Evolutionary conservation across 164 flowering plant genomes (phyloP), one percentile per base, ranked within the genome.

Genomic region (Buxus sempervirens): DNA sequence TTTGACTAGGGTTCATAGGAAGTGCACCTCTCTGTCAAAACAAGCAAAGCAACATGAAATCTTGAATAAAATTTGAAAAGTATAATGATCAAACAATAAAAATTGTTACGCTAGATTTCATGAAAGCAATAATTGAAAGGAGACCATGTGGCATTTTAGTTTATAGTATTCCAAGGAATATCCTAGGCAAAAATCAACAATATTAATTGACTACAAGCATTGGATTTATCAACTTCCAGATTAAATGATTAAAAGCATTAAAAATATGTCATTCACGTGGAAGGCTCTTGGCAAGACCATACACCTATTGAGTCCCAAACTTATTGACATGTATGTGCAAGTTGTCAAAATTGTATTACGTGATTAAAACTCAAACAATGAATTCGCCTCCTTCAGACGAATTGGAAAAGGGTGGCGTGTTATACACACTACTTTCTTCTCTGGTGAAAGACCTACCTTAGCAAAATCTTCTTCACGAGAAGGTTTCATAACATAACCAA

Each of bases 391-490:
- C 7, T 32, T 32, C 38, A 3, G 7, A 7, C 7, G 7, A 32
- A 32, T 32, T 7, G 3, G 38, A 32, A 32, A 32, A 7, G 38
- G 38, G 38, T 32, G 38, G 13, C 16, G n/a, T 13, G 16, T 24
- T 48, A 60, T 25, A 10, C 12, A 24, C 12, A 23, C 0, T 36
- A 27, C 57, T 21, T 28, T 18, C 19, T 59, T 63, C 54, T 67
- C 55, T 28, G 15, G 4, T n/a, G 22, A 51, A 65, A 68, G 22
- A 49, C 84, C 75, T 58, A 89, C 97, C 92, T 89, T 90, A 14
- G 94, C 87, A 82, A 95, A 92, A 80, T 95, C 97, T 72, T 80
- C 85, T 78, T 85, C 92, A 4, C 98, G 96, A 66, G 99, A 92
- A 78, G 90, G 83, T 81, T 92, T 95, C 97, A 95, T 91, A 23